phyloP scores from a whole-genome alignment of 2,329 filamentous ascomycete species.

The Westerdykella ornata region DNA sequence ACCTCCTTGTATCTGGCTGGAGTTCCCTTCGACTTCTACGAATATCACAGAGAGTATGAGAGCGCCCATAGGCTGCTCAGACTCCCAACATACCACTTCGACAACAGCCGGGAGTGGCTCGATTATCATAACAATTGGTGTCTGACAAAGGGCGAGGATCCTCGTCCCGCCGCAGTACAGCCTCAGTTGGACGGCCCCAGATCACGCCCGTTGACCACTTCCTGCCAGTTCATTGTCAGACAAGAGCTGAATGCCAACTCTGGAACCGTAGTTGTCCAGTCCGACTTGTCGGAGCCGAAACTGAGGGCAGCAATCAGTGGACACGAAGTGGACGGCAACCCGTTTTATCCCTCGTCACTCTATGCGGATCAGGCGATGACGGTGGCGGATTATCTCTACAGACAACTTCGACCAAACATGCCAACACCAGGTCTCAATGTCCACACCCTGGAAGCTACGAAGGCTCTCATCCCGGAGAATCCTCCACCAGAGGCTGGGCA shows the following conservation, averaged over 20 bases:
- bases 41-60: constrained; percentile 60
- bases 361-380: constrained; percentile 62
- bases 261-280: constrained; percentile 57
- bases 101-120: constrained; percentile 67
- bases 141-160: constrained; percentile 59
- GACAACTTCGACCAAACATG: constrained; percentile 52
- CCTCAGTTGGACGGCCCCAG: constrained; percentile 37
- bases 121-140: constrained; percentile 67
- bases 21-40: constrained; percentile 61
- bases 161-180: constrained; percentile 29
- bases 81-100: constrained; percentile 62
- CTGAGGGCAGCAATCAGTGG: constrained; percentile 57
- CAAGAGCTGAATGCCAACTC: constrained; percentile 57
- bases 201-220: constrained; percentile 56
- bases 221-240: constrained; percentile 57
- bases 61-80: constrained; percentile 53
- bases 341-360: constrained; percentile 58
- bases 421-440: constrained; percentile 58
- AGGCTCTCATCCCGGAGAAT: constrained; percentile 58
- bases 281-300: constrained; percentile 58
- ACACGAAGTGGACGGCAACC: constrained; percentile 61
- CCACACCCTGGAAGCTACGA: constrained; percentile 59
- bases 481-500: constrained; percentile 48
- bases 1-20: constrained; percentile 56
- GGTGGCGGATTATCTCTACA: constrained; percentile 61